A percentile compares a stretch with the other conserved stretches of the same genome.
Conservation (phyloP, 352 stramenopile genomes). For the Globisporangium camurandrum region DNA sequence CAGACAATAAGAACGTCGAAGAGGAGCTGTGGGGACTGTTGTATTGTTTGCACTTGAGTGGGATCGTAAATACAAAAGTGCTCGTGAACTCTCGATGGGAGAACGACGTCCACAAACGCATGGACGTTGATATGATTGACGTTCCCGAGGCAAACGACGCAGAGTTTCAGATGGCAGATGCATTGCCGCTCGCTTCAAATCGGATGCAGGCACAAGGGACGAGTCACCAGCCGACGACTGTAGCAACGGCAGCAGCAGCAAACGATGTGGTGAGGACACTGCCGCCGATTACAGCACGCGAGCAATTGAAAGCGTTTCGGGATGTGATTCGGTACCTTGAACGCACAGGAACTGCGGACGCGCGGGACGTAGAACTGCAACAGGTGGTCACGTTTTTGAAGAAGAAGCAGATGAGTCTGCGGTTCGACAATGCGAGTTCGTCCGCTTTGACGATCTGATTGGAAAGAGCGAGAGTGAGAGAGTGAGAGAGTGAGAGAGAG, state of each 20-base stretch:
- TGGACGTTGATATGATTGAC: conserved; percentile 86
- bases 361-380: conserved; percentile 59
- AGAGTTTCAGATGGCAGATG: conserved; percentile 73
- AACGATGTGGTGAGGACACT: too few species aligned
- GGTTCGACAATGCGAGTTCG: conserved; percentile 81
- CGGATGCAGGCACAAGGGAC: conserved; percentile 13
- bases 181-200: conserved; percentile 22
- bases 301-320: conserved; percentile 81
- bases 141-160: conserved; percentile 75
- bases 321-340: conserved; percentile 84
- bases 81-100: conserved; percentile 85
- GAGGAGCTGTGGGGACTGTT: conserved; percentile 81
- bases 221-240: conserved; percentile 36
- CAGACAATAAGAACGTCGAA: conserved; percentile 81
- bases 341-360: conserved; percentile 54
- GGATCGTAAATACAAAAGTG: conserved; percentile 82
- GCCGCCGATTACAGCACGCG: conserved; percentile 55
- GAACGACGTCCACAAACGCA: conserved; percentile 85
- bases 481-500: too few species aligned
- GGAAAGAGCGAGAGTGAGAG: too few species aligned
- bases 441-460: conserved; percentile 79
- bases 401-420: conserved; percentile 84
- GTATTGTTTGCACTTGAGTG: conserved; percentile 80
- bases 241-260: too few species aligned
- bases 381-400: conserved; percentile 83